These are phyloP conservation scores for Penicillium ucsense DNA, from an alignment of 495 filamentous ascomycete species.

Conservation along the genomic window DNA sequence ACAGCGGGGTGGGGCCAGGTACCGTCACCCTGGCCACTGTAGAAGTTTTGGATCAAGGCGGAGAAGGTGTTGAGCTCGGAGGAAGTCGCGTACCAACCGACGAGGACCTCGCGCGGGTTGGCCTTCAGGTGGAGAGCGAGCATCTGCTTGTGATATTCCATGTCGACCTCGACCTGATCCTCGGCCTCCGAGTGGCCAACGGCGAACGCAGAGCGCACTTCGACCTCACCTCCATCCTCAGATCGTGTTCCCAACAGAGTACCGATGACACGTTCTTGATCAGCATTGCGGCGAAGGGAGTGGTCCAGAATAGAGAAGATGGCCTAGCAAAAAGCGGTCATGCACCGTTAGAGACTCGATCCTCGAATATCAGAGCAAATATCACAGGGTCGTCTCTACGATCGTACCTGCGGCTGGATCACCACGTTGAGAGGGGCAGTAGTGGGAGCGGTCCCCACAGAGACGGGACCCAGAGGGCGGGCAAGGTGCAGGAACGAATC, in stretches of 20 bases:
- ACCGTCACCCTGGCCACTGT: slow-evolving; percentile 89
- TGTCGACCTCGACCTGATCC: slow-evolving; percentile 98
- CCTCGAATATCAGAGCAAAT: too few species aligned
- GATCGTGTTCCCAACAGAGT: slow-evolving; percentile 84
- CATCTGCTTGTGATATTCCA: slow-evolving; percentile 99
- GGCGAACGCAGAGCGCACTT: slow-evolving; percentile 91
- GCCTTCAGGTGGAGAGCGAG: slow-evolving; percentile 85
- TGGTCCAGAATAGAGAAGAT: slow-evolving; percentile 97
- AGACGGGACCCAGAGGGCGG: slow-evolving; percentile 74
- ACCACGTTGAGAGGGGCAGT: slow-evolving; percentile 86
- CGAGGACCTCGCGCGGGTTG: slow-evolving; percentile 83
- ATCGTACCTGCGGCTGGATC: slow-evolving; percentile 85
- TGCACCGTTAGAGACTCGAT: not conserved
- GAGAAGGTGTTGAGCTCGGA: slow-evolving; percentile 94
- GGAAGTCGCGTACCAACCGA: slow-evolving; percentile 97
- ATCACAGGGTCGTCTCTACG: not conserved
- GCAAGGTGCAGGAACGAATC: slow-evolving; percentile 90
- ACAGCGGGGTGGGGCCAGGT: slow-evolving; percentile 95
- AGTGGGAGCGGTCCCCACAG: slow-evolving; percentile 65
- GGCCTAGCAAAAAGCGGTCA: slow-evolving; percentile 44
- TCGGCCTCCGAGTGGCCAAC: slow-evolving; percentile 96
- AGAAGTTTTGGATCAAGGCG: slow-evolving; percentile 99
- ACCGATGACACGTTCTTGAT: slow-evolving; percentile 91
- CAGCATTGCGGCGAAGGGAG: slow-evolving; percentile 77
- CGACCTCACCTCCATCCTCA: slow-evolving; percentile 93